Base-by-base conservation (phyloP, 106 monocot genomes). In the Allium fistulosum region DNA sequence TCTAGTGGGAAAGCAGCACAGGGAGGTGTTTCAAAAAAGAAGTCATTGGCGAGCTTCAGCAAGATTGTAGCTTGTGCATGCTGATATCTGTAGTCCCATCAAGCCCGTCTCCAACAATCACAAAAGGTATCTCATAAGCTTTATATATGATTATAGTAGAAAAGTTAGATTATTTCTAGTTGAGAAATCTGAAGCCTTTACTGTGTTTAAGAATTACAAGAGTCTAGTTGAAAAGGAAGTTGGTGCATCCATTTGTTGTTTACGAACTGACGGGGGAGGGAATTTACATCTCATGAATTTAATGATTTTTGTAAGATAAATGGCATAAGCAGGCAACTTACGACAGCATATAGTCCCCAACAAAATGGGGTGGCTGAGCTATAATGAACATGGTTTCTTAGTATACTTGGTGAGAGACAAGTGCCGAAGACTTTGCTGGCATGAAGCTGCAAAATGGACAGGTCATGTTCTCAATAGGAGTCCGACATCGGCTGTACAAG, bases 351-450 rank as follows among this genome's bases (percentile, higher is more conserved):
- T 59, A 46, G 49, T 4, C 67, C 66, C 0, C 67, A 75, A 28
- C 75, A 75, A 15, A 75, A 75, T 27, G 49, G 49, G 0, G 58
- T 75, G 6, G 75, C 51, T 17, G 49, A 75, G 45, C 57, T 0
- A 65, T 74, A 0, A 26, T 74, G n/a, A 62, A 11, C 7, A 68
- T 68, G 67, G 51, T 14, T 14, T 2, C 15, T 47, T 8, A 59
- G 75, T 11, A 15, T 75, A 11, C 48, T 75, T 1, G 10, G 6
- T 4, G 67, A 58, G 3, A 66, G 55, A 9, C 8, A 50, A 2
- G 2, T 68, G 17, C 59, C 26, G 5, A 51, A 22, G 6, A 15
- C 4, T 4, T 68, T 67, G 22, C 48, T 68, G 51, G 67, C 57
- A 47, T 3, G n/a, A 75, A 51, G 75, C 49, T 10, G 9, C 64